Base-by-base conservation (phyloP, 495 filamentous ascomycete species). In the Aspergillus indologenus region DNA sequence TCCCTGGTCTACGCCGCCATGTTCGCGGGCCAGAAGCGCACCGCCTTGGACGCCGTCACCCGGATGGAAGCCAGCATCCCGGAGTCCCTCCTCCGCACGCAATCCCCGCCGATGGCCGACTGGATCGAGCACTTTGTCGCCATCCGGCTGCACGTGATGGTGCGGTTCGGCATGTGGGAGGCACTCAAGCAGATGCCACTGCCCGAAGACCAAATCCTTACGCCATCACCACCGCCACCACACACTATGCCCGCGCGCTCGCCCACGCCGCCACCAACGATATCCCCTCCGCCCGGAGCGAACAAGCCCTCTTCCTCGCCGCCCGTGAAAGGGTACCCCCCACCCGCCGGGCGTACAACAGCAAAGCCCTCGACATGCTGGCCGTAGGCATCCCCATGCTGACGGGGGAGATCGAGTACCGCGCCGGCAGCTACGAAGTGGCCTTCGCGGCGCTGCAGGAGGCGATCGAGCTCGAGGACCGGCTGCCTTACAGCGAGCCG, bases 1-100 rank as follows among this genome's bases (percentile, higher is more conserved):
- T 86, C 84, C 53, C 76, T 80, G 18, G 74, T 89, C 51, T 89
- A 87, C 58, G 83, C 81, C 9, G 85, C 83, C 56, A 87, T 89
- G 85, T 84, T 87, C 51, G 78, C 84, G 0, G 86, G 82, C 0
- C 76, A 83, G 60, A 81, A 65, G 0, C 58, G 68, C 20, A 70
- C 77, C 14, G 79, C 85, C 0, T 67, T 88, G 2, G 79, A 83
- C 19, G 81, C 83, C 0, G 72, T 78, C 0, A 52, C 61, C 11
- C 68, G 70, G 8, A 74, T 87, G 49, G 85, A 87, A 62, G 55
- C 60, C 0, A 76, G 79, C 3, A 65, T 89, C 20, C 73, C 85
- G 0, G 83, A 85, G 24, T 71, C 76, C 0, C 60, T 89, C 2
- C 75, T 89, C 0, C 78, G 81, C 2, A 71, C 85, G 22, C 60